These are phyloP conservation scores for Helminthosporium solani DNA, from an alignment of 2,329 filamentous ascomycete genomes.

Conservation along the genomic window DNA sequence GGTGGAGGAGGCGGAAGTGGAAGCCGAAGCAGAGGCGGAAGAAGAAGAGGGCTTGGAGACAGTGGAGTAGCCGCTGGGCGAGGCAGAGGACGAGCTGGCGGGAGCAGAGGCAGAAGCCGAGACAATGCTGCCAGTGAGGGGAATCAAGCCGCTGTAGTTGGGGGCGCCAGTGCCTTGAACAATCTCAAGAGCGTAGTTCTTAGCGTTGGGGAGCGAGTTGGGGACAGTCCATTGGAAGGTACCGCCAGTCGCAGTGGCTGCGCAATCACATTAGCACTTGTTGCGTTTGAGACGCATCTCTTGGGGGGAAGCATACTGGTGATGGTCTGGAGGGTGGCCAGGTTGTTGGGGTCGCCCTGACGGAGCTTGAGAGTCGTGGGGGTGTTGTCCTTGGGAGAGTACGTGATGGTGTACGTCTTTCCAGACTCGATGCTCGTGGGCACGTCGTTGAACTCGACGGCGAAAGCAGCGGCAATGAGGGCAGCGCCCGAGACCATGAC, in stretches of 20 bases:
- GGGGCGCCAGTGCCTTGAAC: slow-evolving; percentile 48
- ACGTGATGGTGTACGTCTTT: slow-evolving; percentile 51
- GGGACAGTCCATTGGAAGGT: slow-evolving; percentile 55
- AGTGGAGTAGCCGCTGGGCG: slow-evolving; percentile 31
- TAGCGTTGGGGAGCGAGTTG: slow-evolving; percentile 44
- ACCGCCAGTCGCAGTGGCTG: slow-evolving; percentile 48
- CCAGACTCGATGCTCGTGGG: slow-evolving; percentile 52
- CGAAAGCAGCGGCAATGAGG: slow-evolving; percentile 45
- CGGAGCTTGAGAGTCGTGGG: slow-evolving; percentile 59
- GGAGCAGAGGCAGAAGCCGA: slow-evolving; percentile 27
- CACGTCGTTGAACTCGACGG: slow-evolving; percentile 53
- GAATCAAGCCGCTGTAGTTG: slow-evolving; percentile 56
- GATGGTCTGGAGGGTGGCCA: slow-evolving; percentile 53
- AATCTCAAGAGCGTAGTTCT: slow-evolving; percentile 62
- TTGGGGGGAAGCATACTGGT: slow-evolving; percentile 45
- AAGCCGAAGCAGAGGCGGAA: slow-evolving; percentile 20
- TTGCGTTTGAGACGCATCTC: not conserved
- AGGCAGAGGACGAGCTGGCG: slow-evolving; percentile 29
- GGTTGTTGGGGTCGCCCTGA: slow-evolving; percentile 52
- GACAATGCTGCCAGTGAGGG: slow-evolving; percentile 17
- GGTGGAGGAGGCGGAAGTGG: slow-evolving; percentile 18
- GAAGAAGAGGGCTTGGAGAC: slow-evolving; percentile 27
- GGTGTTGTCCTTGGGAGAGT: slow-evolving; percentile 46
- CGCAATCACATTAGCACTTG: slow-evolving; percentile 12
- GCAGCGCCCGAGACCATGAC: slow-evolving; percentile 48